A percentile compares a stretch with the other conserved stretches of the same genome.
Conservation (phyloP, 139 green algal species). For the Parachlorella kessleri region DNA sequence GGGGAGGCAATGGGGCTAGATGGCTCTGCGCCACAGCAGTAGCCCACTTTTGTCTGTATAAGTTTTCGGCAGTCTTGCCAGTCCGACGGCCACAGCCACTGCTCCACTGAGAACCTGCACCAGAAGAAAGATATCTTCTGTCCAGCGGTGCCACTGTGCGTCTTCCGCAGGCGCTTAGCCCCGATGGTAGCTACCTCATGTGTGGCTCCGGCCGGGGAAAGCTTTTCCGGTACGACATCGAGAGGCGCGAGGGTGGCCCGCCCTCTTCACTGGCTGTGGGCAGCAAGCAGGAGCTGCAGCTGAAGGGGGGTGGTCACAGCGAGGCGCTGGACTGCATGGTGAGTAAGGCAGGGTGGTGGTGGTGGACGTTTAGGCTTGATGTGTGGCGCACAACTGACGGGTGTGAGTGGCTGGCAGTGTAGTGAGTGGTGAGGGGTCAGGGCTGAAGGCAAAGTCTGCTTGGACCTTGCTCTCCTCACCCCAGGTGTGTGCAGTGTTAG, state of each 20-base stretch:
- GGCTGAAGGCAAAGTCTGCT: not conserved
- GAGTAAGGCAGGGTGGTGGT: not conserved
- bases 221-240: slow-evolving; percentile 26
- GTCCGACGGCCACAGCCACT: no score
- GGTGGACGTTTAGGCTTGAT: not conserved
- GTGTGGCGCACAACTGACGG: not conserved
- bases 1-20: not conserved
- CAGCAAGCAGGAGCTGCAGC: slow-evolving; percentile 18
- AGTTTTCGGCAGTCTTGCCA: no score
- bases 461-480: not conserved
- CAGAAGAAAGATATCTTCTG: not conserved
- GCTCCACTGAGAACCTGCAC: not conserved
- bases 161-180: slow-evolving; percentile 34
- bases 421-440: not conserved
- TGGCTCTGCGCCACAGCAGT: no score
- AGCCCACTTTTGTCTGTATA: no score
- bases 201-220: slow-evolving; percentile 25
- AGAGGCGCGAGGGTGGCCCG: not conserved
- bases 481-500: no score
- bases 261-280: not conserved
- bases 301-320: slow-evolving; percentile 22
- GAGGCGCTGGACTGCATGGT: slow-evolving; percentile 64
- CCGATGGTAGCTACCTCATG: slow-evolving; percentile 30
- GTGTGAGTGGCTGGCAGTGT: not conserved
- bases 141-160: not conserved